Base-by-base conservation (phyloP, 306 rosid species). In the Hylodesmum podocarpum region DNA sequence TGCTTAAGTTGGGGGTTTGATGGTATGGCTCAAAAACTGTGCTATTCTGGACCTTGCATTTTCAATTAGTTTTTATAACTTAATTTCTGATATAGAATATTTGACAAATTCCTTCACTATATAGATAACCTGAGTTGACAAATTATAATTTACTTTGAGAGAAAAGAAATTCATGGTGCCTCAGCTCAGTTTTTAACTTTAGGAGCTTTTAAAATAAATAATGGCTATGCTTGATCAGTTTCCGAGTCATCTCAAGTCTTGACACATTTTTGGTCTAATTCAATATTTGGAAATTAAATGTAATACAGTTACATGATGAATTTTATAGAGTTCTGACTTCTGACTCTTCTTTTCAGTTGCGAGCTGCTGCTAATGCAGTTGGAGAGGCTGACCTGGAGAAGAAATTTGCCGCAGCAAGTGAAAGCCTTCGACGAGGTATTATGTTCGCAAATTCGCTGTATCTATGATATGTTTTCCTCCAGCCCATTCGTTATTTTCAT, bases 391-490 rank as follows among this genome's bases (percentile, higher is more conserved):
- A 82, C 66, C 87, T 92, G 82, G 97, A 95, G 82, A 87, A 83
- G 76, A 95, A 92, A 78, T 95, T 95, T 82, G 82, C 89, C 9
- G 93, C 90, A 9, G 98, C 97, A 28, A 88, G 97, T 19, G 96
- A 90, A 78, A 95, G 98, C 87, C 96, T 95, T 41, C 92, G 93
- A 27, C 89, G 98, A 53, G 98, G 98, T 80, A 92, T 95, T 73
- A 95, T 95, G 97, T 95, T 92, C 82, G 96, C 98, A 14, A 95
- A 95, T 73, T 95, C 98, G 51, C 96, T 95, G 62, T 95, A 95
- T 78, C 85, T 95, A 46, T 95, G 84, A 86, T 65, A 14, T 78
- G 70, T 79, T 74, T 65, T 58, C 71, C 78, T 76, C 85, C 81
- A 55, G 83, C 69, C 65, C 63, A 59, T 59, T 29, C n/a, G 61